phyloP scores from a whole-genome alignment of 208 protist species.

The Acanthamoeba triangularis region DNA sequence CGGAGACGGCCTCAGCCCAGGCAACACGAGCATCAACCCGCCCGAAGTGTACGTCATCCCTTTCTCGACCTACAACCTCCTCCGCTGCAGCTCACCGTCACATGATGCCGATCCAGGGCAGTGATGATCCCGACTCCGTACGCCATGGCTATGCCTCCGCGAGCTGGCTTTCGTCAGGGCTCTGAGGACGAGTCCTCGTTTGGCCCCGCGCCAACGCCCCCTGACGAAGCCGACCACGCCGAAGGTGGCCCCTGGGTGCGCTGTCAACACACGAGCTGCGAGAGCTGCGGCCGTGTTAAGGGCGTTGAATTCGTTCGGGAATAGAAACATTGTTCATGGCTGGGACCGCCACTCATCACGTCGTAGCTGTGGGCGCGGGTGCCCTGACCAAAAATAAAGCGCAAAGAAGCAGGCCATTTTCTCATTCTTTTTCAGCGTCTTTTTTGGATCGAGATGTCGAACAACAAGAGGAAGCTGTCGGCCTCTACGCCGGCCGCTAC shows the following conservation, averaged over 20 bases:
- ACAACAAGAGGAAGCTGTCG: constrained; percentile 54
- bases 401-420: background rate
- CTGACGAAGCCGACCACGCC: too few relatives aligned
- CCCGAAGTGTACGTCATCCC: background rate
- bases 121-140: background rate
- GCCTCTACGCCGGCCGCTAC: constrained; percentile 1
- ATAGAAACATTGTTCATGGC: too few relatives aligned
- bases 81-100: background rate
- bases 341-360: too few relatives aligned
- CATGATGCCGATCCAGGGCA: background rate
- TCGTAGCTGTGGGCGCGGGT: too few relatives aligned
- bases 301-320: too few relatives aligned
- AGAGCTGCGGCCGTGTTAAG: too few relatives aligned
- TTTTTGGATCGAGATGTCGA: constrained; percentile 45
- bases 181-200: background rate
- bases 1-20: too few relatives aligned
- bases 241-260: too few relatives aligned
- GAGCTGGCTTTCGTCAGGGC: background rate
- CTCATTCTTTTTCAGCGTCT: background rate
- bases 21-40: constrained; percentile 20
- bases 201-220: too few relatives aligned
- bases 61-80: background rate
- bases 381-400: too few relatives aligned
- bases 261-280: too few relatives aligned
- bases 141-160: background rate